Evolutionary conservation across 2,329 filamentous ascomycete genomes (phyloP).

Genomic region (Phyllosticta ampelicida): DNA sequence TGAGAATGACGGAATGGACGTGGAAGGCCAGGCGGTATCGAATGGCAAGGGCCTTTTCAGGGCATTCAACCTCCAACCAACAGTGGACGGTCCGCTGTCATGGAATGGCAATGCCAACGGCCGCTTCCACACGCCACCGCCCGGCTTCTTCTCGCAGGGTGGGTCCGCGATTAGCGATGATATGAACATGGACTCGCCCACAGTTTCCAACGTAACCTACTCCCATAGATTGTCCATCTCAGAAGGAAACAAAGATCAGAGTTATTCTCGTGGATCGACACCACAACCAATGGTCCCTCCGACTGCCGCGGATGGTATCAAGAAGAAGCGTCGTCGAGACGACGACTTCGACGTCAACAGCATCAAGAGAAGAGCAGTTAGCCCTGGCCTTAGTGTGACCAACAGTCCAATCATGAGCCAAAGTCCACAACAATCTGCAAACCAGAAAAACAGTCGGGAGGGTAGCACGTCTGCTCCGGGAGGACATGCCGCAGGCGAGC

Average conservation of each 20-base stretch:
- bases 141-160: constrained; percentile 46
- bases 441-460: constrained; percentile 52
- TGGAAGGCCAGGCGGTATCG: constrained; percentile 19
- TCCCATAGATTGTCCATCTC: constrained; percentile 17
- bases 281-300: constrained; percentile 27
- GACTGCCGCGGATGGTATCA: constrained; percentile 31
- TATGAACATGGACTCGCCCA: constrained; percentile 60
- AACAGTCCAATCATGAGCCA: constrained; percentile 77
- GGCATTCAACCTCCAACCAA: constrained; percentile 64
- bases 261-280: constrained; percentile 25
- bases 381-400: constrained; percentile 80
- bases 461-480: constrained; percentile 36
- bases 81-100: constrained; percentile 56
- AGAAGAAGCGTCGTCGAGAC: constrained; percentile 67
- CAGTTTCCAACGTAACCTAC: constrained; percentile 10
- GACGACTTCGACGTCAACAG: constrained; percentile 81
- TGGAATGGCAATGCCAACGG: constrained; percentile 77
- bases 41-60: constrained; percentile 40
- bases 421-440: constrained; percentile 64
- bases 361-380: constrained; percentile 86
- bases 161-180: constrained; percentile 52
- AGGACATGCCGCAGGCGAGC: constrained; percentile 40
- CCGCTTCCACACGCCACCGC: constrained; percentile 52
- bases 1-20: constrained; percentile 54
- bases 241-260: constrained; percentile 3